These are phyloP conservation scores for Erysimum cheiri DNA, from an alignment of 441 rosid genomes.

Conservation along the genomic window DNA sequence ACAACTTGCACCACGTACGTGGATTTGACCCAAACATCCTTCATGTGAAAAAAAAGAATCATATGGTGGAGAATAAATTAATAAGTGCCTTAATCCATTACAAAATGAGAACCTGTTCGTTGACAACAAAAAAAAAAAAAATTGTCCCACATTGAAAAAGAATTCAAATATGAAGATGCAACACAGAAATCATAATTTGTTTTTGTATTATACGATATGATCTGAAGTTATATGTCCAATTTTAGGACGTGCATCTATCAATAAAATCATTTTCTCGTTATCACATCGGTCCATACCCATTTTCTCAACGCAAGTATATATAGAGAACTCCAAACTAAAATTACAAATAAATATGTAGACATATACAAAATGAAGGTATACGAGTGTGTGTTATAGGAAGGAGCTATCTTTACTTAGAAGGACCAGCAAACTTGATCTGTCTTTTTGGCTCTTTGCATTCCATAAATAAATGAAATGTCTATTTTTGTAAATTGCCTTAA, in stretches of 20 bases:
- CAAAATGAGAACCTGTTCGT: neutral
- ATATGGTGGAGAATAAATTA: neutral
- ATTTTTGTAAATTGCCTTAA: conserved; percentile 10
- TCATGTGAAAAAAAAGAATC: neutral
- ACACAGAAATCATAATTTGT: neutral
- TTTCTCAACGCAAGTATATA: neutral
- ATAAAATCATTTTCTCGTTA: conserved; percentile 3
- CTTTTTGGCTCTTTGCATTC: conserved; percentile 3
- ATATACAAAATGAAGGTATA: neutral
- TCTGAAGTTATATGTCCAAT: conserved; percentile 17
- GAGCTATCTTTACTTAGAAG: conserved; percentile 38
- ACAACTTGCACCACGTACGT: conserved; percentile 17
- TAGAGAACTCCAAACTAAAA: neutral
- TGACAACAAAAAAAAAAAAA: neutral
- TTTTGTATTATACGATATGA: conserved; percentile 27
- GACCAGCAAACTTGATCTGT: conserved; percentile 28
- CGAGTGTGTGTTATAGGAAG: conserved; percentile 4
- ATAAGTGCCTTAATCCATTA: neutral
- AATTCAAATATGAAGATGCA: conserved; percentile 20
- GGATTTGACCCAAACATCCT: conserved; percentile 7
- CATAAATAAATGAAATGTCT: conserved; percentile 15
- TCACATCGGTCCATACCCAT: conserved; percentile 29
- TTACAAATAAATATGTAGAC: neutral
- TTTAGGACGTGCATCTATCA: neutral
- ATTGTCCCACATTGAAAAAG: conserved; percentile 31